These are phyloP conservation scores for Solanum aculeatissimum DNA, from an alignment of 305 asterid genomes.

Conservation along the genomic window DNA sequence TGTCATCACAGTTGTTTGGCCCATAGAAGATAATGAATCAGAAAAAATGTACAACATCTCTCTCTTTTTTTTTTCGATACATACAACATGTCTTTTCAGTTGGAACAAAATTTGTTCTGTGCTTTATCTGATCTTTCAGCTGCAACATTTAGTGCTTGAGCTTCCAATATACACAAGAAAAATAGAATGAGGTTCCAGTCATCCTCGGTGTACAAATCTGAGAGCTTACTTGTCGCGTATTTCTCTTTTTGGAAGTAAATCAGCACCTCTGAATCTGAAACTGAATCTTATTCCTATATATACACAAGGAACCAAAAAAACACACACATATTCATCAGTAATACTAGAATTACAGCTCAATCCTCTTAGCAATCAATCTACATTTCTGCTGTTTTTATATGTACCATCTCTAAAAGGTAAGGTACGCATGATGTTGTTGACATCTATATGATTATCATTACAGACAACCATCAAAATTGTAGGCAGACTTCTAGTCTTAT, in stretches of 20 bases:
- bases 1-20: background rate
- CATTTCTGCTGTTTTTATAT: background rate
- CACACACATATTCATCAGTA: background rate
- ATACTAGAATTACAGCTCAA: background rate
- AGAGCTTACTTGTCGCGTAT: slow-evolving; percentile 42
- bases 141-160: background rate
- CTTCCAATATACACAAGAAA: background rate
- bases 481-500: background rate
- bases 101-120: background rate
- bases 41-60: background rate
- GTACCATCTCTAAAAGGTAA: background rate
- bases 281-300: slow-evolving; percentile 46
- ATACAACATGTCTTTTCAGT: background rate
- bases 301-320: background rate
- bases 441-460: background rate
- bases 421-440: background rate
- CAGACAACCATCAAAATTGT: background rate
- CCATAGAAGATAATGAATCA: background rate
- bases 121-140: background rate
- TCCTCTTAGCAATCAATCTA: background rate
- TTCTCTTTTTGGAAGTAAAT: slow-evolving; percentile 80
- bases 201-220: background rate
- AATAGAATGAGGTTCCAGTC: background rate
- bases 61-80: no score
- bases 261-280: slow-evolving; percentile 67